Evolutionary conservation across 1,284 basidiomycete species (phyloP).

Genomic region (Tilletia walkeri): DNA sequence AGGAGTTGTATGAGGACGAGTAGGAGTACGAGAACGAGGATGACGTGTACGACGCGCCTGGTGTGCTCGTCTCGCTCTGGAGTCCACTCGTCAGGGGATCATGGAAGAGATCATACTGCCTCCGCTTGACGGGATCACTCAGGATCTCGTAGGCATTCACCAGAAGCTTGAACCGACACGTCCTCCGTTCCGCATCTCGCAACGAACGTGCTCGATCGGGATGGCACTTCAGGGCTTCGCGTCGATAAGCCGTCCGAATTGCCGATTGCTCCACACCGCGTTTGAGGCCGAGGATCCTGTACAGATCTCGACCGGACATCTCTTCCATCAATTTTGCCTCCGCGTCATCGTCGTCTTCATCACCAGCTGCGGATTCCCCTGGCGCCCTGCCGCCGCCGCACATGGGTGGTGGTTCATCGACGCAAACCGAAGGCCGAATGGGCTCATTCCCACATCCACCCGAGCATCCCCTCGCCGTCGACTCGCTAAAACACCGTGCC

Average conservation of each 20-base stretch:
- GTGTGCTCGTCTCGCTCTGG: background rate
- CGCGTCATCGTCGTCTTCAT: slow-evolving; percentile 3
- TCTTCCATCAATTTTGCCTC: background rate
- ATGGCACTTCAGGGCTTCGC: slow-evolving; percentile 14
- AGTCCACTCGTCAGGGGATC: slow-evolving; percentile 12
- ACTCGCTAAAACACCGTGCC: background rate
- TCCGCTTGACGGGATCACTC: slow-evolving; percentile 7
- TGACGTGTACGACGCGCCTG: background rate
- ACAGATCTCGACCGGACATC: slow-evolving; percentile 5
- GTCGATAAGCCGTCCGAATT: slow-evolving; percentile 7
- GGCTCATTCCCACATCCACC: background rate
- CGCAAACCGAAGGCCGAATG: background rate
- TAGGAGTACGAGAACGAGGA: slow-evolving; percentile 12
- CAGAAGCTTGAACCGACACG: slow-evolving; percentile 15
- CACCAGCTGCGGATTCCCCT: no score
- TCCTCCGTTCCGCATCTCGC: slow-evolving; percentile 10
- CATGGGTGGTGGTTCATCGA: background rate
- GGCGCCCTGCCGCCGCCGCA: no score
- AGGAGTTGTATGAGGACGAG: slow-evolving; percentile 16
- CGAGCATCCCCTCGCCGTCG: background rate
- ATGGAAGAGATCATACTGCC: slow-evolving; percentile 5
- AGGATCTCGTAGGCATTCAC: slow-evolving; percentile 14
- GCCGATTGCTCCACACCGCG: background rate
- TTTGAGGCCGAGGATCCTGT: slow-evolving; percentile 9
- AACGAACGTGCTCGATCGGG: slow-evolving; percentile 13